These are phyloP conservation scores for Apiospora pterosperma DNA, from an alignment of 2,329 filamentous ascomycete species.

Conservation along the genomic window DNA sequence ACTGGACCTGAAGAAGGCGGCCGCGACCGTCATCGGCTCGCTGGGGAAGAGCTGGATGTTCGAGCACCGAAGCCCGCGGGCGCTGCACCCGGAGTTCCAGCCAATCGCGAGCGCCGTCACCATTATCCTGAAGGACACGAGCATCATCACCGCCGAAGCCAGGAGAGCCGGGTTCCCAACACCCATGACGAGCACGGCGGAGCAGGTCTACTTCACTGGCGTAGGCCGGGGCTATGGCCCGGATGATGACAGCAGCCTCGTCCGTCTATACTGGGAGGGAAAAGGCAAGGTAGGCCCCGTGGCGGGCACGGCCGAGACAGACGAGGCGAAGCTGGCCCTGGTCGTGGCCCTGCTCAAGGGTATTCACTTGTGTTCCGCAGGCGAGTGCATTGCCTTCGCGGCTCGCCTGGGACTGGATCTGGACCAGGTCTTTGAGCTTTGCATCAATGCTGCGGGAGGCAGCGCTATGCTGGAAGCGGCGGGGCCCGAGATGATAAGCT, in stretches of 20 bases:
- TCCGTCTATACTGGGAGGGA: conserved; percentile 40
- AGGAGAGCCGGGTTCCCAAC: conserved; percentile 54
- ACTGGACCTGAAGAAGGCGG: conserved; percentile 41
- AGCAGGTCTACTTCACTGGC: conserved; percentile 61
- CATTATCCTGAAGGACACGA: conserved; percentile 59
- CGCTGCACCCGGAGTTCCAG: conserved; percentile 48
- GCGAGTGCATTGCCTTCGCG: conserved; percentile 40
- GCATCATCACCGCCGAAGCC: conserved; percentile 66
- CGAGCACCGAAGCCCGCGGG: conserved; percentile 54
- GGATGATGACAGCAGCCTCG: conserved; percentile 41
- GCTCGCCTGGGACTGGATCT: conserved; percentile 38
- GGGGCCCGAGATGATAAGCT: conserved; percentile 36
- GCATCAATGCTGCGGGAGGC: conserved; percentile 42
- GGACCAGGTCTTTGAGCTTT: conserved; percentile 42
- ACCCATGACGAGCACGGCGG: conserved; percentile 58
- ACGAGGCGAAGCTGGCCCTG: conserved; percentile 34
- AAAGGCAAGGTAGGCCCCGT: conserved; percentile 28
- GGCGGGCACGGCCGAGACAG: conserved; percentile 21
- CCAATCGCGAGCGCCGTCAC: conserved; percentile 56
- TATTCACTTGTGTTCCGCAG: conserved; percentile 40
- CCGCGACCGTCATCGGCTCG: conserved; percentile 40
- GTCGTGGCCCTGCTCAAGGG: conserved; percentile 38
- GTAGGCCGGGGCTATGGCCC: conserved; percentile 52
- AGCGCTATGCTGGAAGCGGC: conserved; percentile 34
- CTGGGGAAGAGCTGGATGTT: conserved; percentile 60